A percentile compares a stretch with the other conserved stretches of the same genome.
These are phyloP conservation scores for Solanum phureja DNA, from an alignment of 257 asterid species.

Conservation along the genomic window DNA sequence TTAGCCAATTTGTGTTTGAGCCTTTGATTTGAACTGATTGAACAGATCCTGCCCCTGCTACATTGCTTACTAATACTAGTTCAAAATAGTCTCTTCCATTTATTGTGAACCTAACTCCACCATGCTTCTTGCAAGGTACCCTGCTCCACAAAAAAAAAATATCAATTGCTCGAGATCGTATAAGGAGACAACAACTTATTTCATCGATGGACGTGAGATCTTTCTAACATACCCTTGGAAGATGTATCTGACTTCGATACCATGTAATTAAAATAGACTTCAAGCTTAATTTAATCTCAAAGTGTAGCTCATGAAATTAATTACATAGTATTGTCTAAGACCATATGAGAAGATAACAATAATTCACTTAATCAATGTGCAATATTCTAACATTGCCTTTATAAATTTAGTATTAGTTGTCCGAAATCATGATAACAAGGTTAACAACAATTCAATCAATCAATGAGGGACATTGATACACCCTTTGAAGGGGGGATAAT, in stretches of 20 bases:
- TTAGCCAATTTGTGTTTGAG: constrained; percentile 48
- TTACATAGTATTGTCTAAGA: background rate
- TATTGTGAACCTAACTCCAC: constrained; percentile 73
- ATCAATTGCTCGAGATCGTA: background rate
- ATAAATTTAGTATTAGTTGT: background rate
- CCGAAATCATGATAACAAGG: background rate
- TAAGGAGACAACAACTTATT: background rate
- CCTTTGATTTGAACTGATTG: constrained; percentile 66
- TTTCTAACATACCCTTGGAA: no score
- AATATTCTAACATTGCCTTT: background rate
- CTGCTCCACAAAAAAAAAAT: constrained; percentile 8
- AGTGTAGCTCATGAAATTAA: background rate
- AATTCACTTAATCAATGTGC: background rate
- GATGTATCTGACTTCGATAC: background rate
- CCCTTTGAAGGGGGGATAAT: background rate
- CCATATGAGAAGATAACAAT: background rate
- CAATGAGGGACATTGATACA: background rate
- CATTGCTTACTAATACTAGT: constrained; percentile 57
- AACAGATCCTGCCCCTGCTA: constrained; percentile 72
- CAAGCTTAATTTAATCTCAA: background rate
- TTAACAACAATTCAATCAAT: background rate
- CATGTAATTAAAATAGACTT: background rate
- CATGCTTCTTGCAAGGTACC: constrained; percentile 72
- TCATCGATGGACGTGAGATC: no score
- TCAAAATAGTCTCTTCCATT: constrained; percentile 74